Base-by-base conservation (phyloP, 2,329 filamentous ascomycete species). In the Ceratocystis variospora region DNA sequence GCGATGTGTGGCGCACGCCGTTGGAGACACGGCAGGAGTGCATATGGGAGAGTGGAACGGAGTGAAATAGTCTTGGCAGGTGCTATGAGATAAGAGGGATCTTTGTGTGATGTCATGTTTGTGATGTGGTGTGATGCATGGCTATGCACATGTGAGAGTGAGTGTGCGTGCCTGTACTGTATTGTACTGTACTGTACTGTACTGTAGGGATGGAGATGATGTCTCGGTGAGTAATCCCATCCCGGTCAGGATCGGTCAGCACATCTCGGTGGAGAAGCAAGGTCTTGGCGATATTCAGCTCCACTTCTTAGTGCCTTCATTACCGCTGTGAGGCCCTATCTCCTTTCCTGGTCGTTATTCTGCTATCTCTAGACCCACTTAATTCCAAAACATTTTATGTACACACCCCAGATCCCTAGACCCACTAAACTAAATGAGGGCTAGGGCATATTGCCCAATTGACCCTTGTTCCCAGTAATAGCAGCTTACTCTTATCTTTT, bases 1-100 rank as follows among this genome's bases (percentile, higher is more conserved):
- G 73, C 45, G 70, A 71, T n/a, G 68, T 78, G 3, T 79, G 77
- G 77, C 74, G 77, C 19, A 71, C 70, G 5, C 73, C 77, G 6
- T 70, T 78, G 2, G 73, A 74, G 28, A 73, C 72, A 65, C 74
- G 77, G 63, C 72, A 73, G 17, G 67, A 68, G 8, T 22, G 64
- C n/a, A 53, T 68, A 19, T 68, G 55, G 55, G 37, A 45, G 10
- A 45, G 61, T n/a, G 37, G 10, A 33, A 15, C 19, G 10, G 61
- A 45, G 12, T 62, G 44, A 46, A n/a, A 37, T 17, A 25, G 8
- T 5, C 6, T 25, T 19, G 28, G 44, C 19, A 22, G 48, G 15
- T 5, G 48, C 48, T 28, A 25, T 53, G 48, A 19, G 46, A 10
- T 48, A 10, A 48, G 46, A 17, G 6, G 46, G 19, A 15, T 41